These are phyloP conservation scores for Gonapodya prolifera DNA, from an alignment of 192 early-diverging fungal species.

Conservation along the genomic window DNA sequence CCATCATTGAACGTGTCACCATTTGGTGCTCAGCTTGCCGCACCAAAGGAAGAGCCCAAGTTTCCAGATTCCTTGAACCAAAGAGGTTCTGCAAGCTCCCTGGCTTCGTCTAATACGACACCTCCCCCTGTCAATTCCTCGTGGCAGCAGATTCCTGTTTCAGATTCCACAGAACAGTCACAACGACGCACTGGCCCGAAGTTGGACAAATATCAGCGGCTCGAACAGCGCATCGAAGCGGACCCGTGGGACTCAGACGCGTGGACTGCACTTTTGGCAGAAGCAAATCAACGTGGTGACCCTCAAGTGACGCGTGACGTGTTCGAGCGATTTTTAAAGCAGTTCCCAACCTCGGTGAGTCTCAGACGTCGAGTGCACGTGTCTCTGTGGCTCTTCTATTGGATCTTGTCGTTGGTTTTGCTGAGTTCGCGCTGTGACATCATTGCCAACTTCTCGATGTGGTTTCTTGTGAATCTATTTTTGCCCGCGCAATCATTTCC, in stretches of 20 bases:
- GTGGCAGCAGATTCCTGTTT: not conserved
- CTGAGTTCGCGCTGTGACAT: not conserved
- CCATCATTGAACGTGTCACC: not conserved
- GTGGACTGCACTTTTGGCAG: constrained; percentile 50
- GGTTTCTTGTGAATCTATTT: not conserved
- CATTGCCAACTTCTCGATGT: constrained; percentile 1
- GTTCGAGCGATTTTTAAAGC: constrained; percentile 55
- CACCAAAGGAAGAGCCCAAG: not conserved
- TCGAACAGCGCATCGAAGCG: constrained; percentile 37
- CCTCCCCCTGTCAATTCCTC: not conserved
- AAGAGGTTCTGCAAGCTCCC: not conserved
- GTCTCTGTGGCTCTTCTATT: constrained; percentile 11
- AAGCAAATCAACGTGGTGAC: constrained; percentile 43
- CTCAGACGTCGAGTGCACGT: too few relatives aligned
- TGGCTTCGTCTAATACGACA: not conserved
- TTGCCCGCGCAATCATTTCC: not conserved
- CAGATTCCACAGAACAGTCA: not conserved
- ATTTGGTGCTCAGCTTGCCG: too few relatives aligned
- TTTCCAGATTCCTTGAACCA: not conserved
- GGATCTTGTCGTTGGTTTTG: not conserved
- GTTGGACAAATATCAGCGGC: constrained; percentile 28
- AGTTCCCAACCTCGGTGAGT: constrained; percentile 75
- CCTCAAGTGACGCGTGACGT: constrained; percentile 39
- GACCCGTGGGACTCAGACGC: constrained; percentile 49
- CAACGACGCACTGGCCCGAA: not conserved